phyloP scores from a whole-genome alignment of 106 monocot genomes.

The Dactylorhiza incarnata region DNA sequence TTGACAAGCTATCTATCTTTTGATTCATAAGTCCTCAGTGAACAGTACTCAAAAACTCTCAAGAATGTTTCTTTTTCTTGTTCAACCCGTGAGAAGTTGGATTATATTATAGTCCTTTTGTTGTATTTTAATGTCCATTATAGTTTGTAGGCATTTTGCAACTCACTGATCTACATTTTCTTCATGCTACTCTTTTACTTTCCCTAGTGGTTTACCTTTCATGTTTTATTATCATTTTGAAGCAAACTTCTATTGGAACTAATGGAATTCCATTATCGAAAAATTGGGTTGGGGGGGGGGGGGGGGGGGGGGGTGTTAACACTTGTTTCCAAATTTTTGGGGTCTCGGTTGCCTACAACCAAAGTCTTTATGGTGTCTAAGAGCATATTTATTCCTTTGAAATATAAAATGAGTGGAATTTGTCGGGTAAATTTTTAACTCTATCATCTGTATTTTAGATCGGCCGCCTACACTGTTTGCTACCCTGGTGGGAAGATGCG shows the following conservation, averaged over 20 bases:
- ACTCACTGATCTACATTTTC: neutral
- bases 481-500: conserved; percentile 97
- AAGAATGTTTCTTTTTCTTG: too few species aligned
- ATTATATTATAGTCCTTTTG: too few species aligned
- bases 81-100: too few species aligned
- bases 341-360: neutral
- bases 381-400: neutral
- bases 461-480: conserved; percentile 75
- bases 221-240: neutral
- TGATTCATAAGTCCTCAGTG: too few species aligned
- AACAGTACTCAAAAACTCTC: too few species aligned
- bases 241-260: neutral
- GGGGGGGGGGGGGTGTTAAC: too few species aligned
- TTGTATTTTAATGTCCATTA: too few species aligned
- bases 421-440: neutral
- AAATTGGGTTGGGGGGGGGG: too few species aligned
- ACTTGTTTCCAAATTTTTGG: neutral
- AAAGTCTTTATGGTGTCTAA: neutral
- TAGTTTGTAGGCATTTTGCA: neutral
- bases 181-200: neutral
- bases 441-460: conserved; percentile 31
- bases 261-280: neutral
- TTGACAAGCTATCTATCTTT: too few species aligned
- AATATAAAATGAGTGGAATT: neutral
- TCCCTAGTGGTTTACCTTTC: neutral